Evolutionary conservation across 1,284 basidiomycete genomes (phyloP), one percentile per base, ranked within the genome.

Genomic region (Earliella scabrosa): DNA sequence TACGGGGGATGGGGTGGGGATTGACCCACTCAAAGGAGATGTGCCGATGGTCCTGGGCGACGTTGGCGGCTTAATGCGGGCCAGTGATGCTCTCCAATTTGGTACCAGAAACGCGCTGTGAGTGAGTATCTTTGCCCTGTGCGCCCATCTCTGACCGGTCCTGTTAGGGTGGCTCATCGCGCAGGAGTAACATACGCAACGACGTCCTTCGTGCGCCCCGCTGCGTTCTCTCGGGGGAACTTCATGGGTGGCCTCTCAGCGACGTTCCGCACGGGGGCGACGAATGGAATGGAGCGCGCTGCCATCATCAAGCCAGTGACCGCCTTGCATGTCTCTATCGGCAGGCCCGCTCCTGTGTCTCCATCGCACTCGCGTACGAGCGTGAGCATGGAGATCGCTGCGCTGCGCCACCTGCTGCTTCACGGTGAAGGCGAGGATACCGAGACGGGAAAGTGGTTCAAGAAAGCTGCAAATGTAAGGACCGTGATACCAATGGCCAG

Each of bases 51-150:
- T 88, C 41, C 60, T 86, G 31, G 78, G 84, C 21, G 82, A 81
- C 23, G 66, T 79, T 7, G 77, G 75, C n/a, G 66, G 77, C 0
- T 68, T 90, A 36, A 82, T 89, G 24, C 78, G 79, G 31, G 92
- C 87, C 0, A 81, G 83, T 5, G 93, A 95, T 67, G 91, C 91
- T 0, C 76, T 93, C 14, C 79, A 82, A 50, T 93, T 90, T 64
- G 78, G 77, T 4, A 83, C 84, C 23, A 82, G 91, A 43, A 85
- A 93, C 66, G 82, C 85, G 35, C 71, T 91, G 86, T 90, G 63
- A 66, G 87, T 67, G 4, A 18, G n/a, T n/a, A n/a, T 40, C 29
- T 31, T 13, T 31, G 29, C 29, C 29, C 13, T 13, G 29, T 31
- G 6, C 29, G 13, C 29, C 29, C n/a, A n/a, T n/a, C n/a, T n/a